Conservation (phyloP, 2,329 filamentous ascomycete genomes). For the Didymella pomorum region DNA sequence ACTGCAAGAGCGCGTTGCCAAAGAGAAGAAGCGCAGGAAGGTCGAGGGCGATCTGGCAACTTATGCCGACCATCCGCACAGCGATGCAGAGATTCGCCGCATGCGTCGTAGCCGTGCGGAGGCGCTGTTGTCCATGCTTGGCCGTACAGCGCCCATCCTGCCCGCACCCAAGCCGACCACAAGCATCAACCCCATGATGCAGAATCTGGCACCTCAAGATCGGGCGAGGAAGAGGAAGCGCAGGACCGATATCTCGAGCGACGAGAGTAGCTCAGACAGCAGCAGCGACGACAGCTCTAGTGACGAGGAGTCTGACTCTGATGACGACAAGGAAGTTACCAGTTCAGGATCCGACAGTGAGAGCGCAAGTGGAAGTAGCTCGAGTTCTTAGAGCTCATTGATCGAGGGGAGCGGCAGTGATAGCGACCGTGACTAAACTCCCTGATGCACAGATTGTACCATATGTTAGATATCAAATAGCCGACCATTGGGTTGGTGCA, state of each 20-base stretch:
- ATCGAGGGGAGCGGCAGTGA: conserved; percentile 26
- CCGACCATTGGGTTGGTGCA: not conserved
- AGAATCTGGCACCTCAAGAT: conserved; percentile 25
- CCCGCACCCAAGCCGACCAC: conserved; percentile 25
- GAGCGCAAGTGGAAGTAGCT: conserved; percentile 6
- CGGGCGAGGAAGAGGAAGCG: conserved; percentile 41
- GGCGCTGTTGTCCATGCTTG: conserved; percentile 42
- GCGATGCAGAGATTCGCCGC: conserved; percentile 44
- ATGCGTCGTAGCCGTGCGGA: conserved; percentile 46
- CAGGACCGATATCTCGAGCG: conserved; percentile 39
- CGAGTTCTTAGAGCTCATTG: conserved; percentile 10
- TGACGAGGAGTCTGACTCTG: conserved; percentile 31
- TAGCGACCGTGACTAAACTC: conserved; percentile 11
- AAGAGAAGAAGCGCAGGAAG: conserved; percentile 42
- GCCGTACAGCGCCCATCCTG: conserved; percentile 35
- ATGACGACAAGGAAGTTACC: conserved; percentile 22
- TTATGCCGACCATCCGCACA: conserved; percentile 33
- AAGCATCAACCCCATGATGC: conserved; percentile 27
- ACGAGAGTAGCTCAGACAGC: conserved; percentile 47
- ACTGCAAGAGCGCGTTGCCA: conserved; percentile 44
- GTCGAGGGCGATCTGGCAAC: conserved; percentile 42
- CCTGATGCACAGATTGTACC: not conserved
- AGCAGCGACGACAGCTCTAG: conserved; percentile 36
- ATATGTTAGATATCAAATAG: not conserved
- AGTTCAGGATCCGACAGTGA: conserved; percentile 18